Base-by-base conservation (phyloP, 805 yeast species). In the Phaffomyces thermotolerans region DNA sequence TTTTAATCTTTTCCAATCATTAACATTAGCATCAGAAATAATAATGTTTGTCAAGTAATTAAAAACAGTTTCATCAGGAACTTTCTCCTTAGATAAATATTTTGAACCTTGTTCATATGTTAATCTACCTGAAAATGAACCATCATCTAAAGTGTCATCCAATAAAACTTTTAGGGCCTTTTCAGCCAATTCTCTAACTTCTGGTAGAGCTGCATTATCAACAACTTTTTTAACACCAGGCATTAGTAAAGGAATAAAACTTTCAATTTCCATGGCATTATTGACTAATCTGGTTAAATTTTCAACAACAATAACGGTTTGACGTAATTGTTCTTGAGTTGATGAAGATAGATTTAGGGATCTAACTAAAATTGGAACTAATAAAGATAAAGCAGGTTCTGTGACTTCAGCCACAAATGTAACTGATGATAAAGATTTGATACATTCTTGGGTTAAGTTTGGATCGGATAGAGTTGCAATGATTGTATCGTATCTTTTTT, bases 371-470 rank as follows among this genome's bases (percentile, higher is more conserved):
- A 90, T 90, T 38, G 99, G 99, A 37, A 87, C 97, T 58, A 91
- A 72, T 45, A 91, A 68, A 8, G 98, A 78, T 54, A 91, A 72
- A 4, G 95, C 95, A 6, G 98, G 95, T 69, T 90, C 98, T 14
- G 97, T 93, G 50, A 91, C 99, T 69, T 93, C 99, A 38, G 99
- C 96, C 40, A 91, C 98, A 64, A 91, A 91, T 0, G 99, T 93
- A 43, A 91, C 97, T 34, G 95, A 84, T 3, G 96, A 84, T 50
- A 91, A 75, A 36, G 91, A 78, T 66, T 84, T 86, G 64, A 91
- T 86, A 66, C 96, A 89, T 47, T 77, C 82, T 45, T 96, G 86
- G 40, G 91, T 95, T 60, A 85, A 84, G 51, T 73, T 73, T 44
- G 98, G 98, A 60, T 91, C 85, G 38, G 95, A 89, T 64, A 93